Evolutionary conservation across 129 eudicot genomes (phyloP), one percentile per base, ranked within the genome.

Genomic region (Centrapalus pauciflorus): DNA sequence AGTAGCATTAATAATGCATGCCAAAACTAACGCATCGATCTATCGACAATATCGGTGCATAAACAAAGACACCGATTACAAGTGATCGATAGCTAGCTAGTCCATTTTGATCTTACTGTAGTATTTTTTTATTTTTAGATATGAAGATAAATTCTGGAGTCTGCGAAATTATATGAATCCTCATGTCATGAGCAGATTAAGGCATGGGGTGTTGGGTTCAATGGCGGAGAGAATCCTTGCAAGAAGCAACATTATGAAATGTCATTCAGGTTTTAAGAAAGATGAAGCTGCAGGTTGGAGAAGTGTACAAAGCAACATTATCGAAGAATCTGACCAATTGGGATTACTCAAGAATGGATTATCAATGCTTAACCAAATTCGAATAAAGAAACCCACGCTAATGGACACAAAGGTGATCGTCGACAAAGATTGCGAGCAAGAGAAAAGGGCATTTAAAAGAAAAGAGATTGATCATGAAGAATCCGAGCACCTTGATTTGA

Each of bases 71-170:
- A 3, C 13, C 14, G 23, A 32, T 32, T 67, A 43, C 29, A 20
- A 46, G 26, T 9, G 23, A 5, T 20, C 7, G n/a, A 74, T n/a
- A n/a, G n/a, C n/a, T n/a, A n/a, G n/a, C n/a, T n/a, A 74, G 40
- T 55, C 30, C 13, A 21, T 25, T 21, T 56, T 29, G 49, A n/a
- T n/a, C n/a, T 5, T 21, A 12, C 8, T 34, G 7, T 30, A 28
- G 17, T 11, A 45, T 52, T 66, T 52, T 66, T 29, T 24, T n/a
- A 24, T 60, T 34, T 17, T 62, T 66, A 88, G 96, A 71, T 78
- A 76, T 63, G 73, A 74, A 60, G 84, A 82, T 77, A 71, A 81
- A 55, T 45, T 79, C 11, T 79, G 87, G 85, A 86, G 64, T 82
- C 61, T 63, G 12, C 89, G 78, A 28, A 76, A 66, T 26, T 77